These are phyloP conservation scores for Pseudocercospora musae DNA, from an alignment of 2,329 filamentous ascomycete species.

Conservation along the genomic window DNA sequence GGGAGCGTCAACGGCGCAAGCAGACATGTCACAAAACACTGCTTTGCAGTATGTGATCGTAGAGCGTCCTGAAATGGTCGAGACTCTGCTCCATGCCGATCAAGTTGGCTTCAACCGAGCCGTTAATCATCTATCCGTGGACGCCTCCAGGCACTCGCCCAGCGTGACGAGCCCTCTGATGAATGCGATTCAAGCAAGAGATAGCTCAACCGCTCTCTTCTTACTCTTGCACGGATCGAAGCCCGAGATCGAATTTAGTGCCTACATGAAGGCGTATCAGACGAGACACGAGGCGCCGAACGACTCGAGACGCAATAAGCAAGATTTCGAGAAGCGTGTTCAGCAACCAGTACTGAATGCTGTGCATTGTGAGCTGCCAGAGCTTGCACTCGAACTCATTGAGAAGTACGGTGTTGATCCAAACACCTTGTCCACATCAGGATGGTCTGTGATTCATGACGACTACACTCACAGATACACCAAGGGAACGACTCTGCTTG, in stretches of 20 bases:
- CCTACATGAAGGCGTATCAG: conserved; percentile 59
- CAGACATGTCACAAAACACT: conserved; percentile 62
- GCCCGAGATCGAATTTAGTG: conserved; percentile 59
- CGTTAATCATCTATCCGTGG: conserved; percentile 61
- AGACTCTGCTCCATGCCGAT: conserved; percentile 53
- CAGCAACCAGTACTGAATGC: conserved; percentile 68
- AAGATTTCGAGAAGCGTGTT: conserved; percentile 46
- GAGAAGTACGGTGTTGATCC: conserved; percentile 57
- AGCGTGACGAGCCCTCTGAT: conserved; percentile 52
- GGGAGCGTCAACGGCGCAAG: conserved; percentile 71
- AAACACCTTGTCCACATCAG: conserved; percentile 53
- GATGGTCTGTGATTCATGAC: conserved; percentile 30
- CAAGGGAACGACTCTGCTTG: conserved; percentile 54
- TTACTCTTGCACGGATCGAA: conserved; percentile 63
- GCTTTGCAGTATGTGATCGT: conserved; percentile 63
- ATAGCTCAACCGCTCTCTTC: conserved; percentile 54
- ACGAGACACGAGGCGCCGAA: conserved; percentile 36
- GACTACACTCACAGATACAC: conserved; percentile 39
- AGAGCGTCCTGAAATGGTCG: conserved; percentile 47
- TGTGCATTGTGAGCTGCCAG: conserved; percentile 49
- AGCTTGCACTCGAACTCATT: conserved; percentile 58
- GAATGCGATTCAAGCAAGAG: conserved; percentile 55
- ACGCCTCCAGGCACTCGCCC: conserved; percentile 34
- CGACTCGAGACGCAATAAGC: conserved; percentile 49
- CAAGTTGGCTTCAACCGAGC: conserved; percentile 59